A percentile compares a stretch with the other conserved stretches of the same genome.
phyloP scores from a whole-genome alignment of 2,329 filamentous ascomycete species.

The Aureobasidium melanogenum region DNA sequence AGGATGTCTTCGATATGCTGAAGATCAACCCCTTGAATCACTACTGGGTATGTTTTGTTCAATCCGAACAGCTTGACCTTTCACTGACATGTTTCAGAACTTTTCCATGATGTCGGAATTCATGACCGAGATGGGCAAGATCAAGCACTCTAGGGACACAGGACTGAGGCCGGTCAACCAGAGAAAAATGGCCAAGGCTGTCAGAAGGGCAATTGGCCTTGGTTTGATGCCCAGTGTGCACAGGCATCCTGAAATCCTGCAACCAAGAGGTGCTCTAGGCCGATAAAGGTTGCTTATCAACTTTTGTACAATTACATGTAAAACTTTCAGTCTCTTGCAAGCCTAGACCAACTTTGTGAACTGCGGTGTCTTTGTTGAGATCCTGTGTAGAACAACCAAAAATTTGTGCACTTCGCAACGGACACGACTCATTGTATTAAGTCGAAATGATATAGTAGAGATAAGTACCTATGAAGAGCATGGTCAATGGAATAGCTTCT shows the following conservation, averaged over 20 bases:
- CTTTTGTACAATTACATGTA: conserved; percentile 4
- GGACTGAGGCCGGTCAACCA: conserved; percentile 84
- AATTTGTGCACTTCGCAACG: too few species aligned
- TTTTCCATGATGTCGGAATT: conserved; percentile 87
- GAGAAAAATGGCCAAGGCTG: conserved; percentile 84
- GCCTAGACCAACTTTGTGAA: background rate
- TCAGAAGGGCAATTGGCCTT: conserved; percentile 78
- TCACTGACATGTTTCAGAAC: conserved; percentile 50
- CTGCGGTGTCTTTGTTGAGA: too few species aligned
- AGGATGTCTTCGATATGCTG: conserved; percentile 71
- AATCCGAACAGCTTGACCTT: background rate
- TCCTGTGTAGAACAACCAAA: too few species aligned
- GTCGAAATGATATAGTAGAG: background rate
- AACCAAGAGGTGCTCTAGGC: background rate
- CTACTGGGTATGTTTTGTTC: conserved; percentile 64
- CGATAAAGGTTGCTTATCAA: background rate
- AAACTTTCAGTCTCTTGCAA: background rate
- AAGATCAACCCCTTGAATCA: conserved; percentile 72
- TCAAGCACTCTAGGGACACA: conserved; percentile 66
- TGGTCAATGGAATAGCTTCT: background rate
- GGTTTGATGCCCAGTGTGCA: conserved; percentile 90
- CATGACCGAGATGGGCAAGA: conserved; percentile 74
- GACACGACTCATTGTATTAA: background rate
- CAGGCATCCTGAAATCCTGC: conserved; percentile 72
- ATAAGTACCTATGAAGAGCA: background rate